A percentile compares a stretch with the other conserved stretches of the same genome.
Evolutionary conservation across 2,329 filamentous ascomycete species (phyloP).

Genomic region (Epichloe gansuensis): DNA sequence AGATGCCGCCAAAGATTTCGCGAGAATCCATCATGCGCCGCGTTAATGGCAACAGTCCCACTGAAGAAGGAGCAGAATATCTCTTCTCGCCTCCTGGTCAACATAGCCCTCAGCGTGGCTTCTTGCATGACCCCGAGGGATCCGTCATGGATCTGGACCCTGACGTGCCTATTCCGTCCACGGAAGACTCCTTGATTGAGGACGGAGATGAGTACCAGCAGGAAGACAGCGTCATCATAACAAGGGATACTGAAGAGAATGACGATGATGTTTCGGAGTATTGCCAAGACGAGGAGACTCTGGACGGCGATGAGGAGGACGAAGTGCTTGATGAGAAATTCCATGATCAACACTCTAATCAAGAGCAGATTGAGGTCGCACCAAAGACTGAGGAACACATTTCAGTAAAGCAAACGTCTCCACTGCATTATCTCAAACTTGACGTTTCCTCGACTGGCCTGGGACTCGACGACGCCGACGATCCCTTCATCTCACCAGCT

Average conservation of each 20-base stretch:
- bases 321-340: constrained; percentile 17
- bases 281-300: constrained; percentile 44
- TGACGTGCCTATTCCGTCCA: constrained; percentile 79
- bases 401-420: constrained; percentile 8
- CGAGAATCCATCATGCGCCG: constrained; percentile 87
- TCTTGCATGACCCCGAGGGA: constrained; percentile 23
- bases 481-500: not conserved
- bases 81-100: constrained; percentile 50
- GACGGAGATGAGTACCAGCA: constrained; percentile 39
- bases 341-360: not conserved
- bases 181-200: constrained; percentile 57
- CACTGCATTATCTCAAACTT: constrained; percentile 8
- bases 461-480: constrained; percentile 11
- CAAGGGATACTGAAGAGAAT: constrained; percentile 49
- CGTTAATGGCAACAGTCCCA: constrained; percentile 53
- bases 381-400: not conserved
- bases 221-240: constrained; percentile 53
- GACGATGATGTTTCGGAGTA: constrained; percentile 56
- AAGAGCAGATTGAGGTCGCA: not conserved
- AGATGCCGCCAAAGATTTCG: constrained; percentile 69
- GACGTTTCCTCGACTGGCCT: constrained; percentile 23
- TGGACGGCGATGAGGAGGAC: constrained; percentile 42
- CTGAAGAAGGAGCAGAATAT: constrained; percentile 49
- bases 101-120: constrained; percentile 40
- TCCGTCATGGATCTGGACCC: constrained; percentile 48